Base-by-base conservation (phyloP, 169 alveolate genomes). In the Plasmodium vivax region DNA sequence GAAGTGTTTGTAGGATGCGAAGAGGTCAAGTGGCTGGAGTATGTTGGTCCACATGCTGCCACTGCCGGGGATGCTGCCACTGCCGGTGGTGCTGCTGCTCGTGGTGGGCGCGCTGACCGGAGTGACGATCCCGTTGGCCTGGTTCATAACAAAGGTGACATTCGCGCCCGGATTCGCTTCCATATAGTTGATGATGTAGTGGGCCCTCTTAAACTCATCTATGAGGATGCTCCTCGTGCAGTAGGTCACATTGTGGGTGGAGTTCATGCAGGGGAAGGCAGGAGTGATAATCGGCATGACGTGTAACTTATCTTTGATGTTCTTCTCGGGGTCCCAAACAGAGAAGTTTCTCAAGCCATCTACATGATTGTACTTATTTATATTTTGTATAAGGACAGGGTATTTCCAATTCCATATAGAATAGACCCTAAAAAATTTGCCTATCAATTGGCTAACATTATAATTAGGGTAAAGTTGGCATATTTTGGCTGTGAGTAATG, bases 221-320 rank as follows among this genome's bases (percentile, higher is more conserved):
- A 98, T 95, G 94, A 99, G 95, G 36, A 98, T 98, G 74, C 98
- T 95, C 96, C 97, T 98, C 10, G 99, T 98, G 41, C 99, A 97
- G 81, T 95, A 95, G 8, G 99, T 98, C 34, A 99, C 99, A 94
- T 98, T 98, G 90, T 98, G 98, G 88, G 99, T 98, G n/a, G 99
- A 97, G 94, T 99, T 99, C 99, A 98, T 98, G 16, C 99, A 96
- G 6, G 99, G 99, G 93, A 98, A 98, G 2, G 99, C 99, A 1
- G 99, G 99, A 4, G 99, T 99, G 74, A 99, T 98, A 71, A 99
- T 98, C 47, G 99, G 99, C 99, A 99, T 98, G 51, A 98, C 96
- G 85, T 98, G 99, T 30, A 97, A 97, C 72, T 98, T 97, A 84
- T 98, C 99, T 97, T 97, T 95, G 45, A 96, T 96, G 91, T 97